Percentiles rank a stretch among this genome's conserved stretches.
phyloP scores from a whole-genome alignment of 1,284 basidiomycete genomes.

The Ustilago tritici region DNA sequence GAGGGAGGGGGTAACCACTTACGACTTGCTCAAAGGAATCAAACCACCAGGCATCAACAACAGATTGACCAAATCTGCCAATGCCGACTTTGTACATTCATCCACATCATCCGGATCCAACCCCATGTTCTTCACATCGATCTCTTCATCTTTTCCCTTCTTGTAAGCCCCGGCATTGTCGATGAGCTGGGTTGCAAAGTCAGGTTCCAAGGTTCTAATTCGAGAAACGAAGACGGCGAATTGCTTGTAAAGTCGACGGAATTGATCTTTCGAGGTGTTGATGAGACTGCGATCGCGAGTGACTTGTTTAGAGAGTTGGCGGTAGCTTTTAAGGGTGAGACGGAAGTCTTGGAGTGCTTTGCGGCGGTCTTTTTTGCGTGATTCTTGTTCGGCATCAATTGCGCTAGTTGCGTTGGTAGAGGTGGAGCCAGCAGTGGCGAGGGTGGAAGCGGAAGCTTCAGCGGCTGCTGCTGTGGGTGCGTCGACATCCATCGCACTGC shows the following conservation, averaged over 20 bases:
- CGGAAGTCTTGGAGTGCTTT: conserved; percentile 35
- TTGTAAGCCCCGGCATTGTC: conserved; percentile 16
- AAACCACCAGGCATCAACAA: conserved; percentile 38
- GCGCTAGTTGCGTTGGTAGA: neutral
- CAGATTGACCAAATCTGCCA: conserved; percentile 30
- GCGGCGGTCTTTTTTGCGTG: conserved; percentile 20
- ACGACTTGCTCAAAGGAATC: conserved; percentile 33
- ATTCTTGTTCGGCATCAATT: conserved; percentile 14
- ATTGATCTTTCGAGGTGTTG: conserved; percentile 27
- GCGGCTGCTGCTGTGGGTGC: neutral
- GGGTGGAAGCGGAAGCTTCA: conserved; percentile 15
- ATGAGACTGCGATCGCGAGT: conserved; percentile 54
- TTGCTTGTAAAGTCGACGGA: conserved; percentile 40
- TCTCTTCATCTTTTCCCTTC: conserved; percentile 30
- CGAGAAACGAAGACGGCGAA: conserved; percentile 40
- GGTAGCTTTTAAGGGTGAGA: conserved; percentile 48
- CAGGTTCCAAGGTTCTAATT: conserved; percentile 35
- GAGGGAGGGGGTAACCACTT: neutral
- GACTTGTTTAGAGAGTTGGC: conserved; percentile 48
- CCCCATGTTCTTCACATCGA: conserved; percentile 12
- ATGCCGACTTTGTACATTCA: conserved; percentile 35
- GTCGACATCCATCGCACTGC: conserved; percentile 15
- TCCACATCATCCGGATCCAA: conserved; percentile 49
- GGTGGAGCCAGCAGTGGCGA: neutral
- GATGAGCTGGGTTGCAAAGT: conserved; percentile 28